These are phyloP conservation scores for Mycena belliarum DNA, from an alignment of 768 basidiomycete species.

Conservation along the genomic window DNA sequence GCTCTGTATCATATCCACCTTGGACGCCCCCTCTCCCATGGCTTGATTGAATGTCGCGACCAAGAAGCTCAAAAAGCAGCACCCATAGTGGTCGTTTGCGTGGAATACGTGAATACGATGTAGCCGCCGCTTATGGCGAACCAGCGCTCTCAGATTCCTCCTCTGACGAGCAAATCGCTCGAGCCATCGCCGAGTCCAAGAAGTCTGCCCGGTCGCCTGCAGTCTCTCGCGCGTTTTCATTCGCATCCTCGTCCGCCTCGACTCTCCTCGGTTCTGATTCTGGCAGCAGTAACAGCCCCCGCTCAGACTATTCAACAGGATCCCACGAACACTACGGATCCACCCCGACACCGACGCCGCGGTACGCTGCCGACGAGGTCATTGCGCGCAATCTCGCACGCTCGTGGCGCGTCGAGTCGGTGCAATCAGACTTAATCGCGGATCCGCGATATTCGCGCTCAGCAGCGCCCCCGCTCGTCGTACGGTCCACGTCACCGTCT, in stretches of 20 bases:
- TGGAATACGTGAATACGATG: not conserved
- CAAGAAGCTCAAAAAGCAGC: not conserved
- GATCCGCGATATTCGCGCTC: not conserved
- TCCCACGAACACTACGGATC: not conserved
- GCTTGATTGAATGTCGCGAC: not conserved
- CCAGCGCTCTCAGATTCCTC: slow-evolving; percentile 16
- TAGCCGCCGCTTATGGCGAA: slow-evolving; percentile 11
- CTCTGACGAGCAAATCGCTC: slow-evolving; percentile 17
- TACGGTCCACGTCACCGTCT: slow-evolving; percentile 7
- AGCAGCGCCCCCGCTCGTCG: slow-evolving; percentile 7
- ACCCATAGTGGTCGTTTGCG: not conserved
- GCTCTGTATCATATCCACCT: not conserved
- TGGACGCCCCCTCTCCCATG: not conserved
- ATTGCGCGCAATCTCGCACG: slow-evolving; percentile 15
- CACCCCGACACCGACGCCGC: slow-evolving; percentile 7
- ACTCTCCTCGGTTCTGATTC: slow-evolving; percentile 8
- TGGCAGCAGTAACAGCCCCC: not conserved
- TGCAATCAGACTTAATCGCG: slow-evolving; percentile 3
- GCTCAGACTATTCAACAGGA: not conserved
- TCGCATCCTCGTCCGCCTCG: not conserved
- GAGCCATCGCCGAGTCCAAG: slow-evolving; percentile 12
- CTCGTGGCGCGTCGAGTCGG: not conserved
- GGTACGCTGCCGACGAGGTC: slow-evolving; percentile 17
- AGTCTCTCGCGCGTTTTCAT: slow-evolving; percentile 7
- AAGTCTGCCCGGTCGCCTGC: not conserved